Percentiles rank a stretch among this genome's conserved stretches.
Conservation (phyloP, 2,329 filamentous ascomycete genomes). For the Thielaviopsis euricoi region DNA sequence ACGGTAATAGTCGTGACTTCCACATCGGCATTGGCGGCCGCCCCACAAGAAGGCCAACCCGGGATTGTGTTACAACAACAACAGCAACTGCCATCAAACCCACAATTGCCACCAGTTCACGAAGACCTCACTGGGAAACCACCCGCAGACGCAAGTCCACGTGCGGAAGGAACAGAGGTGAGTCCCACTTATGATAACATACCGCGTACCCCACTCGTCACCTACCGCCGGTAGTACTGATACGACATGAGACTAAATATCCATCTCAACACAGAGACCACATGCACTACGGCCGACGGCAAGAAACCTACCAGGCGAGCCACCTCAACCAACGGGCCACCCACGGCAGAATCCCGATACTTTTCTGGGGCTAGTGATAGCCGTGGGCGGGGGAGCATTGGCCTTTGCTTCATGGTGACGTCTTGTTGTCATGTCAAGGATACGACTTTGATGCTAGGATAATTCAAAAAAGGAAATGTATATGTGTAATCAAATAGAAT, state of each 20-base stretch:
- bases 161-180: not conserved
- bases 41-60: not conserved
- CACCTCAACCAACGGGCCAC: not conserved
- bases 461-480: not conserved
- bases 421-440: not conserved
- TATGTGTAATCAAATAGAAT: not conserved
- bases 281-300: not conserved
- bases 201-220: too few species aligned
- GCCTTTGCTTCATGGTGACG: slow-evolving; percentile 2
- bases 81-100: not conserved
- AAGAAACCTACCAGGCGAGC: not conserved
- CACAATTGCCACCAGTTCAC: not conserved
- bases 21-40: not conserved
- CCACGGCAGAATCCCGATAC: not conserved
- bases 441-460: not conserved
- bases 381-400: slow-evolving; percentile 1
- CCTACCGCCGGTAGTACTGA: too few species aligned
- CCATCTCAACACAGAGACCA: too few species aligned
- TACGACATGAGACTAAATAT: too few species aligned
- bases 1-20: not conserved
- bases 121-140: not conserved
- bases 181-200: not conserved
- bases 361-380: slow-evolving; percentile 3
- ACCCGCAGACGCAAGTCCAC: not conserved
- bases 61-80: not conserved